Evolutionary conservation across 192 early-diverging fungal genomes (phyloP), one percentile per base, ranked within the genome.

Genomic region (Phlyctochytrium arcticum): DNA sequence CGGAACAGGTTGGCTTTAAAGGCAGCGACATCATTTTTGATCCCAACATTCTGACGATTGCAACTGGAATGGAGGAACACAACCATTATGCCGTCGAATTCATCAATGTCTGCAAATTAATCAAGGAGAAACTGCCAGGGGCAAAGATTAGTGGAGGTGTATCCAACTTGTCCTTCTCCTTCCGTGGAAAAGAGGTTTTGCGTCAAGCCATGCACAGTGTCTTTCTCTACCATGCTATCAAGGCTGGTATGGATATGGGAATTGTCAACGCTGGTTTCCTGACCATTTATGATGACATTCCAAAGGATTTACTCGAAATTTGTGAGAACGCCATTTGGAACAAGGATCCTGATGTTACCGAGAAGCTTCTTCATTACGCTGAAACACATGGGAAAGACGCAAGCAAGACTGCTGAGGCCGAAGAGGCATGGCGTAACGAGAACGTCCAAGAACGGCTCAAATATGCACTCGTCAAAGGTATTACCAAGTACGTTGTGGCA

Each of bases 161-260:
- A 30, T 98, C 95, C 71, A 98, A 98, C 73, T 78, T 98, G 67
- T 98, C 95, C 26, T 95, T 98, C 82, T 90, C 95, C 9, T 98
- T 95, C 87, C 89, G 93, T 69, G 93, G 93, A 60, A 94, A 94
- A 81, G 92, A 94, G 65, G 79, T 79, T 34, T 75, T 98, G 34
- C 89, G 95, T 71, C 88, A 93, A 75, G 92, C 93, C 9, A 95
- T 98, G 93, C 93, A 98, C 82, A 88, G 87, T 55, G 95, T 98
- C 6, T 98, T 98, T 69, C 51, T 78, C 59, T 93, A 85, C 77
- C 90, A 94, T 63, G 75, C 89, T 26, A 88, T 87, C 68, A 79
- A 88, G 63, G 88, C 75, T 29, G 92, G 93, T 15, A 90, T 98
- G 89, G 95, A 95, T 75, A 95, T 98, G 95, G 95, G 95, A 67